Evolutionary conservation across 495 filamentous ascomycete genomes (phyloP).

Genomic region (Hypoxylon perforatum): DNA sequence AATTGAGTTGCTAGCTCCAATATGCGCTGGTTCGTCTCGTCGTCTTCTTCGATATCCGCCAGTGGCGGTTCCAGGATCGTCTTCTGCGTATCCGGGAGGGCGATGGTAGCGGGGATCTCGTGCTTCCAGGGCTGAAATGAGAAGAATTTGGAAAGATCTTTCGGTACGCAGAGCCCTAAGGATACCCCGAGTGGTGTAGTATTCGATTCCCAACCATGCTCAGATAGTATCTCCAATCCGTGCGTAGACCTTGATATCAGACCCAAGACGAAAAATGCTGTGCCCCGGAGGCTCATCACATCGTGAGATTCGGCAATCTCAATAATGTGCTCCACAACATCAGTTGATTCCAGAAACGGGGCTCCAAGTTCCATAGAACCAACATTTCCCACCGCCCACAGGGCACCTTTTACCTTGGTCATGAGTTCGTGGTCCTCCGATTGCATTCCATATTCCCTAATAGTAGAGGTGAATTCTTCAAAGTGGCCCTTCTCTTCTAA

Average conservation of each 20-base stretch:
- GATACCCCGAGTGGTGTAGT: conserved; percentile 84
- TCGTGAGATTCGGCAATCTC: conserved; percentile 86
- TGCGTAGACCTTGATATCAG: conserved; percentile 92
- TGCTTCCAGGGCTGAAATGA: conserved; percentile 63
- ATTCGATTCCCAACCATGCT: conserved; percentile 91
- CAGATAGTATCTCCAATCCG: conserved; percentile 86
- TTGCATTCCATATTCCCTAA: conserved; percentile 83
- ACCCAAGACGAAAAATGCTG: conserved; percentile 94
- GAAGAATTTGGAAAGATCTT: conserved; percentile 80
- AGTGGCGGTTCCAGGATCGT: conserved; percentile 52
- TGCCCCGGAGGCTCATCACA: conserved; percentile 91
- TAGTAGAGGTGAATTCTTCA: conserved; percentile 87
- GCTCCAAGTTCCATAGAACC: conserved; percentile 98
- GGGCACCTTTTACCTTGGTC: conserved; percentile 93
- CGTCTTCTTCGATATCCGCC: conserved; percentile 49
- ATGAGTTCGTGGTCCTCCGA: conserved; percentile 88
- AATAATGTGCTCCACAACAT: conserved; percentile 86
- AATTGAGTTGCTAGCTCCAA: conserved; percentile 84
- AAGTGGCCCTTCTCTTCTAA: conserved; percentile 95
- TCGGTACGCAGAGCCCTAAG: conserved; percentile 86
- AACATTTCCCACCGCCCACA: conserved; percentile 98
- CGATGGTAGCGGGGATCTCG: conserved; percentile 54
- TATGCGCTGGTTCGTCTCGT: conserved; percentile 73
- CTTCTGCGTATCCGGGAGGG: conserved; percentile 54
- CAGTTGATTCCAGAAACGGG: conserved; percentile 86